Evolutionary conservation across 306 rosid genomes (phyloP).

Genomic region (Leucaena leucocephala): DNA sequence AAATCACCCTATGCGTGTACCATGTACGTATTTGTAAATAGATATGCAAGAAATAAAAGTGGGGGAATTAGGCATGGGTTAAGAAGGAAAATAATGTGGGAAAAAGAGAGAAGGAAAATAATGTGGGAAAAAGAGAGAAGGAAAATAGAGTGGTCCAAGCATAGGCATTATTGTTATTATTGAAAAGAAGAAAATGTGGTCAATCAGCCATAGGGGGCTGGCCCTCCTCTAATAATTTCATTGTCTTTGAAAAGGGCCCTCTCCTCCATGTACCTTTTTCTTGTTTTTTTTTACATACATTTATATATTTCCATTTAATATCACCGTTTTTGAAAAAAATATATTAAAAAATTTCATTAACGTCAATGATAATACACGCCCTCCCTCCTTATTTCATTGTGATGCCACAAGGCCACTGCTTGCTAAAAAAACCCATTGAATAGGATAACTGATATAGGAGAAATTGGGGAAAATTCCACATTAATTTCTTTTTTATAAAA

Average conservation of each 20-base stretch:
- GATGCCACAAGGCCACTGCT: too few relatives aligned
- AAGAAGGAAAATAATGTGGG: neutral
- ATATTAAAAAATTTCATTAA: neutral
- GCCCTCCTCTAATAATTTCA: conserved; percentile 40
- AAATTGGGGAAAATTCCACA: too few relatives aligned
- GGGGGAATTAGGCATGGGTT: neutral
- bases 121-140: neutral
- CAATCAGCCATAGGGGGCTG: conserved; percentile 42
- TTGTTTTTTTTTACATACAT: too few relatives aligned
- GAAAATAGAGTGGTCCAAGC: conserved; percentile 34
- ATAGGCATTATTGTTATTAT: conserved; percentile 17
- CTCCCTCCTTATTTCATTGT: neutral
- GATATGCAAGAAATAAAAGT: neutral
- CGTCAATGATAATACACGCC: neutral
- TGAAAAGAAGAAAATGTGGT: conserved; percentile 41
- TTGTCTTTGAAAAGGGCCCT: conserved; percentile 40
- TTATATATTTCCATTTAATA: neutral
- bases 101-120: neutral
- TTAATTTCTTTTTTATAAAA: too few relatives aligned
- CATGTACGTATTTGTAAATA: neutral
- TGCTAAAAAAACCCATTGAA: too few relatives aligned
- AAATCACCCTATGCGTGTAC: neutral
- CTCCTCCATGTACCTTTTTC: neutral
- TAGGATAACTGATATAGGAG: too few relatives aligned
- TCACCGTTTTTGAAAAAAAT: neutral